Conservation (phyloP, 1,139 yeast genomes). For the Arxiozyma slooffiae region DNA sequence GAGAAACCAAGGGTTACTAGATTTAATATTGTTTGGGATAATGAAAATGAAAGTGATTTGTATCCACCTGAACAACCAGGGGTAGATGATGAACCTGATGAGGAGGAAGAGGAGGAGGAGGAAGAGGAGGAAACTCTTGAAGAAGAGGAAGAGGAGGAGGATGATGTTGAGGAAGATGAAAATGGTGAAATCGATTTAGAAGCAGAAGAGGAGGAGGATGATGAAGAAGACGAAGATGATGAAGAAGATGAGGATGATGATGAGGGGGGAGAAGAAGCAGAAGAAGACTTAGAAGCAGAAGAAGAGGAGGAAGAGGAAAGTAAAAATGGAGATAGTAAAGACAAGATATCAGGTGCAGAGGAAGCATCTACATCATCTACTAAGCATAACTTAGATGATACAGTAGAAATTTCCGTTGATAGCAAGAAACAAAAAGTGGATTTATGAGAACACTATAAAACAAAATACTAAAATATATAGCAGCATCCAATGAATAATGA, state of each 20-base stretch:
- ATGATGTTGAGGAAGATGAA: conserved; percentile 8
- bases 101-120: conserved; percentile 45
- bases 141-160: conserved; percentile 20
- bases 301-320: conserved; percentile 8
- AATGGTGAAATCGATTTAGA: conserved; percentile 13
- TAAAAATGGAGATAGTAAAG: conserved; percentile 6
- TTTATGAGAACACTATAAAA: neutral
- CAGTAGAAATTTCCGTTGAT: neutral
- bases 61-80: conserved; percentile 71
- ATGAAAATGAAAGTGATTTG: conserved; percentile 49
- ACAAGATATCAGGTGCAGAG: neutral
- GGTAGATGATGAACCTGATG: conserved; percentile 47
- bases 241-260: conserved; percentile 12
- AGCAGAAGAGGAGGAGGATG: conserved; percentile 20
- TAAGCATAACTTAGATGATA: neutral
- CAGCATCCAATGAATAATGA: too few species aligned
- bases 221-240: conserved; percentile 20
- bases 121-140: conserved; percentile 43
- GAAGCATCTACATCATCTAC: neutral
- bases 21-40: conserved; percentile 92
- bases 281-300: conserved; percentile 9
- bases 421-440: neutral
- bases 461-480: too few species aligned
- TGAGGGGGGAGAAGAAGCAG: conserved; percentile 16
- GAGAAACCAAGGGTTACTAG: conserved; percentile 97